Base-by-base conservation (phyloP, 169 alveolate species). In the Sarcocystis neurona region DNA sequence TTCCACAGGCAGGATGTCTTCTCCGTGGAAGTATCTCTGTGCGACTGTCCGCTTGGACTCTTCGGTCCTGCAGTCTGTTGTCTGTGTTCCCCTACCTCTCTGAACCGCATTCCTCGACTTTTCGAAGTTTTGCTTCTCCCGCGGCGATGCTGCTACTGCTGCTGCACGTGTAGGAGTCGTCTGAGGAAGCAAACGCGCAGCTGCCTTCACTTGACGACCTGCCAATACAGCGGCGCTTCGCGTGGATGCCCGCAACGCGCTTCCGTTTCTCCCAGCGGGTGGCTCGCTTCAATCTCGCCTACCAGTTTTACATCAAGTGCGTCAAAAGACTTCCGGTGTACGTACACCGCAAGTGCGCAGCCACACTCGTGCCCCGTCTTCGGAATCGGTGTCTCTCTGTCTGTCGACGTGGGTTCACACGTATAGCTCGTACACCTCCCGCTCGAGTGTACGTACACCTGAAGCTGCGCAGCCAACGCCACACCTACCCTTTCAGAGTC, bases 181-280 rank as follows among this genome's bases (percentile, higher is more conserved):
- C 12, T 6, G 82, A 39, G 37, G 53, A 72, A 8, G 82, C 82
- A 1, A 56, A 30, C 30, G 58, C 32, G 47, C 30, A 0, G 2
- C 82, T 72, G 6, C 82, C 82, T 3, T 37, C 82, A 0, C 82
- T 72, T 34, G 82, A 72, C 5, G 82, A 72, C 34, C 53, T 72
- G 56, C 82, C 82, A 8, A 34, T 72, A 23, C 82, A 72, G 46
- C 39, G 82, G 82, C 82, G 82, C 34, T 72, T 72, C 56, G 47
- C 82, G 39, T 72, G 82, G 82, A 1, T 20, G 2, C 1, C 82
- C 6, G 56, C 82, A 6, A 56, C 20, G 34, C 39, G 53, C 1
- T 72, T 72, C 23, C 56, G 56, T 27, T 30, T 72, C 48, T 5
- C 58, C 39, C 50, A 72, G 56, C 47, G 53, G 34, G 32, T 39